Conservation (phyloP, 768 basidiomycete genomes). For the Lactarius indigo region DNA sequence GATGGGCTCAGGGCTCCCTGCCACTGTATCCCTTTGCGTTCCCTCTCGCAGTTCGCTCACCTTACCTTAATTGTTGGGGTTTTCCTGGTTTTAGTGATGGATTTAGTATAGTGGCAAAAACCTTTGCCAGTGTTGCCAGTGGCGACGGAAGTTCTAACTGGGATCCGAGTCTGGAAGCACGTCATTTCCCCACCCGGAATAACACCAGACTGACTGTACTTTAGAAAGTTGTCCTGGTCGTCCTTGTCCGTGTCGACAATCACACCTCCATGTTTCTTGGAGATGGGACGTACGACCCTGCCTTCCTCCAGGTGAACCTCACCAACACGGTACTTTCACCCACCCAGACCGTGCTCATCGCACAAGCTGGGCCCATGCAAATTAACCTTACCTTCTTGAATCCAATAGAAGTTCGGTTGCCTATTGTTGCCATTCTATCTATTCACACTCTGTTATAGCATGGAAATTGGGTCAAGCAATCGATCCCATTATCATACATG, state of each 20-base stretch:
- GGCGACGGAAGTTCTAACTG: too few species aligned
- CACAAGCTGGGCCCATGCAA: conserved; percentile 36
- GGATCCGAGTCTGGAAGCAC: too few species aligned
- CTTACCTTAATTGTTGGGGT: conserved; percentile 29
- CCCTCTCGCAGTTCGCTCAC: conserved; percentile 30
- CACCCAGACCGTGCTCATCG: conserved; percentile 34
- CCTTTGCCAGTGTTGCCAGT: too few species aligned
- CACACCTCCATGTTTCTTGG: conserved; percentile 24
- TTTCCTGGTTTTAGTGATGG: too few species aligned
- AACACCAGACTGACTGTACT: neutral
- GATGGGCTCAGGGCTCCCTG: neutral
- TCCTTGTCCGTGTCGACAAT: conserved; percentile 15
- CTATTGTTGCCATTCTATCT: neutral
- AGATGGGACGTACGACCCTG: too few species aligned
- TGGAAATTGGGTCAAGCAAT: conserved; percentile 36
- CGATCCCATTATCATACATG: conserved; percentile 40
- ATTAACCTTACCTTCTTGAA: conserved; percentile 38
- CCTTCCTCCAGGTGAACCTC: conserved; percentile 13
- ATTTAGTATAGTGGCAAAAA: too few species aligned
- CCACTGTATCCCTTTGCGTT: conserved; percentile 21
- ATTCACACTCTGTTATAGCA: conserved; percentile 29
- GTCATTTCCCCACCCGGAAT: neutral
- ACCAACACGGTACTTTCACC: conserved; percentile 33
- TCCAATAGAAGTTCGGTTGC: conserved; percentile 35
- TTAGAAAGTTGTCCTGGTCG: conserved; percentile 10